Evolutionary conservation across 768 basidiomycete species (phyloP).

Genomic region (Antrodiella citrinella): DNA sequence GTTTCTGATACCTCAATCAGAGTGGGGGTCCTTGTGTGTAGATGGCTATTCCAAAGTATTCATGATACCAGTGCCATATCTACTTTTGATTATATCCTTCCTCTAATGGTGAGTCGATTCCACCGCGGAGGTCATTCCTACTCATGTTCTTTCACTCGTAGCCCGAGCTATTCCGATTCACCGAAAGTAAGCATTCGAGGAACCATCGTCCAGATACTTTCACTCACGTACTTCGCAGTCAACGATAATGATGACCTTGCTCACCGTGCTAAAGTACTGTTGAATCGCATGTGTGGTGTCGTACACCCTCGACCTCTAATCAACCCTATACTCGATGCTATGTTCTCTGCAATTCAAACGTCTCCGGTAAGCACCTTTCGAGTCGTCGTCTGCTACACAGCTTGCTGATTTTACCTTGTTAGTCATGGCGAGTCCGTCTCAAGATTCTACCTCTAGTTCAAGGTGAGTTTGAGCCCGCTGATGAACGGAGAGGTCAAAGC

Average conservation of each 20-base stretch:
- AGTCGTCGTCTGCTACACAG: constrained; percentile 5
- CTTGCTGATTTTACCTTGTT: neutral
- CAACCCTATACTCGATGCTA: constrained; percentile 56
- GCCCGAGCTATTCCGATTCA: constrained; percentile 72
- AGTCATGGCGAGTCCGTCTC: constrained; percentile 86
- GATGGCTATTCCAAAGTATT: constrained; percentile 68
- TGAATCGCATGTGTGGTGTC: constrained; percentile 82
- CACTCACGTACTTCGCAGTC: constrained; percentile 31
- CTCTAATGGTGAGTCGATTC: constrained; percentile 51
- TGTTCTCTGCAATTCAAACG: constrained; percentile 69
- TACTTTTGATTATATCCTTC: constrained; percentile 75
- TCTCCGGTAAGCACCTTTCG: constrained; percentile 50
- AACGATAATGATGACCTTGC: constrained; percentile 70
- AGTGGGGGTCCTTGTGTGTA: constrained; percentile 60
- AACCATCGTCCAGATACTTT: neutral
- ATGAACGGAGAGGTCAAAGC: neutral
- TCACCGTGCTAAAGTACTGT: constrained; percentile 53
- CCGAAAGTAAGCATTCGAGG: constrained; percentile 41
- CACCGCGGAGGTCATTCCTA: constrained; percentile 4
- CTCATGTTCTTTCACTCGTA: constrained; percentile 16
- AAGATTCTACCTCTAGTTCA: constrained; percentile 83
- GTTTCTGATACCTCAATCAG: no score
- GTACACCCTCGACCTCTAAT: constrained; percentile 67
- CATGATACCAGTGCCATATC: constrained; percentile 73
- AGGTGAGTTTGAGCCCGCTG: constrained; percentile 37